These are phyloP conservation scores for Cyclaneusma minus DNA, from an alignment of 2,329 filamentous ascomycete species.

Conservation along the genomic window DNA sequence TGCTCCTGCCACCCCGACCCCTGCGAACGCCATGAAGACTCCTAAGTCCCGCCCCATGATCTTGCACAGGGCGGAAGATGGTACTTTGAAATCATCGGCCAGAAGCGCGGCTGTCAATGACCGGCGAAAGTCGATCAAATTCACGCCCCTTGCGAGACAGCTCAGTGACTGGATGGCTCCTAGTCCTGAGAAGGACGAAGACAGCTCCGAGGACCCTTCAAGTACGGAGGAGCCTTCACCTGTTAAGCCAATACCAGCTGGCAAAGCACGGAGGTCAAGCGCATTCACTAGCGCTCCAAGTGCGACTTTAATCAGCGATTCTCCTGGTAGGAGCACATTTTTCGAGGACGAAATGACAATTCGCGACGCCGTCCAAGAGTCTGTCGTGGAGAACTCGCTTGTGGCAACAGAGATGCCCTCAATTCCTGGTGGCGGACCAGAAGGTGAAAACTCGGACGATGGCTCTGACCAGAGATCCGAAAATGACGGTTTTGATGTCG, in stretches of 20 bases:
- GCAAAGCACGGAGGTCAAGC: slow-evolving; percentile 14
- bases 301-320: slow-evolving; percentile 14
- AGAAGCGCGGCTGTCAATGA: background rate
- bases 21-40: slow-evolving; percentile 10
- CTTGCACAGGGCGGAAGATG: background rate
- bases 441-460: slow-evolving; percentile 14
- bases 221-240: background rate
- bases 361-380: slow-evolving; percentile 22
- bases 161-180: slow-evolving; percentile 46
- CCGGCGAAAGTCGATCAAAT: slow-evolving; percentile 15
- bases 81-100: slow-evolving; percentile 1
- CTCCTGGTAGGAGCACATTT: slow-evolving; percentile 31
- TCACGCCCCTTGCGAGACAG: slow-evolving; percentile 47
- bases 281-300: slow-evolving; percentile 7
- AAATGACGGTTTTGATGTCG: slow-evolving; percentile 8
- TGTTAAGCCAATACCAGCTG: slow-evolving; percentile 10
- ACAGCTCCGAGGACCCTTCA: slow-evolving; percentile 1
- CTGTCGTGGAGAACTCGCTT: slow-evolving; percentile 18
- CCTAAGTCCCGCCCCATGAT: slow-evolving; percentile 7
- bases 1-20: slow-evolving; percentile 28
- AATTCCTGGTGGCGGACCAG: slow-evolving; percentile 11
- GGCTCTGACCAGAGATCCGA: slow-evolving; percentile 3
- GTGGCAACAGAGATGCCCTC: slow-evolving; percentile 18
- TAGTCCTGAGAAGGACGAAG: slow-evolving; percentile 30
- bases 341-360: slow-evolving; percentile 47